phyloP scores from a whole-genome alignment of 495 filamentous ascomycete genomes.

The Umbilicaria muhlenbergii region DNA sequence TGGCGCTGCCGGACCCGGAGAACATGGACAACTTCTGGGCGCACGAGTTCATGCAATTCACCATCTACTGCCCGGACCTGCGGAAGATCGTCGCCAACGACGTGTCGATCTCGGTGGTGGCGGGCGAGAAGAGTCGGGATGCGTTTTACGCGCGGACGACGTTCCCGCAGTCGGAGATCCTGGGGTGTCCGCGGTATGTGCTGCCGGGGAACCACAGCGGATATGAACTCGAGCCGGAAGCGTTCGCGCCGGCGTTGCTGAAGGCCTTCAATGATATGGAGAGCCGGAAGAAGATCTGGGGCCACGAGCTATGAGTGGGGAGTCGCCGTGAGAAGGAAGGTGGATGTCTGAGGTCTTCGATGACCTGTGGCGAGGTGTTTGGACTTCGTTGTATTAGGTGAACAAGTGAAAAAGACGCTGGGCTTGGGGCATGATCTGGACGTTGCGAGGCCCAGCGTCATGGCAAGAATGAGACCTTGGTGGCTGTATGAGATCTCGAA shows the following conservation, averaged over 20 bases:
- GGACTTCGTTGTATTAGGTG: too few relatives aligned
- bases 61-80: slow-evolving; percentile 12
- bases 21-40: slow-evolving; percentile 14
- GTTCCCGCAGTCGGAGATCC: slow-evolving; percentile 11
- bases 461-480: too few relatives aligned
- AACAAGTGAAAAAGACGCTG: too few relatives aligned
- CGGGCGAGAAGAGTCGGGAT: slow-evolving; percentile 10
- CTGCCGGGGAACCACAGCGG: slow-evolving; percentile 17
- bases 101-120: slow-evolving; percentile 12
- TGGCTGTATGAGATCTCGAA: too few relatives aligned
- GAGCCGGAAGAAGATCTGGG: too few relatives aligned
- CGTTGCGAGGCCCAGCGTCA: too few relatives aligned
- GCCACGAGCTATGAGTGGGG: too few relatives aligned
- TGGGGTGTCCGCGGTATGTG: slow-evolving; percentile 7
- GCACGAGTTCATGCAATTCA: slow-evolving; percentile 10
- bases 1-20: background rate
- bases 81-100: slow-evolving; percentile 8
- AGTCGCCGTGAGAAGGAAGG: too few relatives aligned
- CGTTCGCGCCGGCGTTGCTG: slow-evolving; percentile 9
- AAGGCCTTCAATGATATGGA: too few relatives aligned
- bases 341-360: too few relatives aligned
- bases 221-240: slow-evolving; percentile 14
- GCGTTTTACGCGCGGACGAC: slow-evolving; percentile 13
- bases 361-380: too few relatives aligned
- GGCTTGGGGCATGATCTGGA: too few relatives aligned